Percentiles rank a stretch among this genome's conserved stretches.
Evolutionary conservation across 192 early-diverging fungal species (phyloP).

Genomic region (Rhizophagus sp.): DNA sequence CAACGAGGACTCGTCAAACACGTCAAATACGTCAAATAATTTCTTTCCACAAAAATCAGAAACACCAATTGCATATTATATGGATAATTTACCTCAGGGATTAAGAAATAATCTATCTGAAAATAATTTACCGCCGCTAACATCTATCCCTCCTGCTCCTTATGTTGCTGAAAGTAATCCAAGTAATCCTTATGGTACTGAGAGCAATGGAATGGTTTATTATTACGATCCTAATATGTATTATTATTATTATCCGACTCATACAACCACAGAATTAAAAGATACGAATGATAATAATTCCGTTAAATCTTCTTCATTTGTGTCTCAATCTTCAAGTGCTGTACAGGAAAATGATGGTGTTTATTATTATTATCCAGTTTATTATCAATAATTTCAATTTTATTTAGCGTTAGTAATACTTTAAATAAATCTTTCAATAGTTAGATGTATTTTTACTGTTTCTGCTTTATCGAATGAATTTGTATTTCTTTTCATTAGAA

Average conservation of each 20-base stretch:
- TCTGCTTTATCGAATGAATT: not conserved
- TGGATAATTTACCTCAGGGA: not conserved
- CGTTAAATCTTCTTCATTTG: not conserved
- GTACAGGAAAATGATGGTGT: not conserved
- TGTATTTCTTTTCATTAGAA: too few species aligned
- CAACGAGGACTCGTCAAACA: not conserved
- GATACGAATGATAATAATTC: slow-evolving; percentile 11
- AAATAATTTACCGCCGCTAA: not conserved
- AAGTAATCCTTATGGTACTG: not conserved
- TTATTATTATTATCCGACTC: slow-evolving; percentile 11
- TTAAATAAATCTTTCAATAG: not conserved
- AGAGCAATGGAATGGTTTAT: slow-evolving; percentile 24
- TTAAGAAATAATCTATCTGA: slow-evolving; percentile 1
- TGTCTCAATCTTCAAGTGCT: not conserved
- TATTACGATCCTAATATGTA: slow-evolving; percentile 32
- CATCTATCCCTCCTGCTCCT: not conserved
- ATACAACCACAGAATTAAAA: not conserved
- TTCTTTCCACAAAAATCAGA: not conserved
- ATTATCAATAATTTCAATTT: not conserved
- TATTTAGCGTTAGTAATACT: not conserved
- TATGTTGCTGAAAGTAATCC: not conserved
- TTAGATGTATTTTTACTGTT: not conserved
- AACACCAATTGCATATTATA: slow-evolving; percentile 12
- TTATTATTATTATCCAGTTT: slow-evolving; percentile 3
- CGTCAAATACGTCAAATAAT: not conserved